These are phyloP conservation scores for Raddia distichophylla DNA, from an alignment of 176 grass and related monocot genomes.

Conservation along the genomic window DNA sequence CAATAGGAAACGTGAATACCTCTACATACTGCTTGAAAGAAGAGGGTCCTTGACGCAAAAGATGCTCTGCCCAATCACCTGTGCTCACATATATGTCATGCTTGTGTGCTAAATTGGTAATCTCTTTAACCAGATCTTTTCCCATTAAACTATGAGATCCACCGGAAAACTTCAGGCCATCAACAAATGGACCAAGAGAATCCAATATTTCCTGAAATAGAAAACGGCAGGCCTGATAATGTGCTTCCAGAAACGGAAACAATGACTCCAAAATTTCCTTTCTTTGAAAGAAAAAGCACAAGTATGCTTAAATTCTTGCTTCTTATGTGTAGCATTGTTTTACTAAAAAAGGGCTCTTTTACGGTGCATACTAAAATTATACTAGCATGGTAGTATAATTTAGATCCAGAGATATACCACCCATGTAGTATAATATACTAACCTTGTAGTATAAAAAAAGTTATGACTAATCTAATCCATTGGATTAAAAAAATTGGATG, in stretches of 20 bases:
- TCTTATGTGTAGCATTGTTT: too few relatives aligned
- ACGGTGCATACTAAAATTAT: too few relatives aligned
- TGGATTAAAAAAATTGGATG: too few relatives aligned
- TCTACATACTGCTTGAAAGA: slow-evolving; percentile 86
- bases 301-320: background rate
- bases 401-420: too few relatives aligned
- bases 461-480: too few relatives aligned
- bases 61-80: slow-evolving; percentile 93
- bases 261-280: background rate
- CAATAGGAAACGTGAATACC: slow-evolving; percentile 37
- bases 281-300: background rate
- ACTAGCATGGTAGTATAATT: too few relatives aligned
- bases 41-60: slow-evolving; percentile 72
- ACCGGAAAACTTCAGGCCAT: slow-evolving; percentile 87
- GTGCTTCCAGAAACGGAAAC: background rate
- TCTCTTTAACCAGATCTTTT: slow-evolving; percentile 65
- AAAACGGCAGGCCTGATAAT: background rate
- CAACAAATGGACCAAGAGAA: slow-evolving; percentile 66
- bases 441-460: too few relatives aligned
- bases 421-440: too few relatives aligned
- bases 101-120: slow-evolving; percentile 80
- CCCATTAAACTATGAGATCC: slow-evolving; percentile 89
- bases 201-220: slow-evolving; percentile 69
- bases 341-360: too few relatives aligned
- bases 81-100: slow-evolving; percentile 96